Base-by-base conservation (phyloP, 202 grass and related monocot species). In the Schoenoplectus tabernaemontani region DNA sequence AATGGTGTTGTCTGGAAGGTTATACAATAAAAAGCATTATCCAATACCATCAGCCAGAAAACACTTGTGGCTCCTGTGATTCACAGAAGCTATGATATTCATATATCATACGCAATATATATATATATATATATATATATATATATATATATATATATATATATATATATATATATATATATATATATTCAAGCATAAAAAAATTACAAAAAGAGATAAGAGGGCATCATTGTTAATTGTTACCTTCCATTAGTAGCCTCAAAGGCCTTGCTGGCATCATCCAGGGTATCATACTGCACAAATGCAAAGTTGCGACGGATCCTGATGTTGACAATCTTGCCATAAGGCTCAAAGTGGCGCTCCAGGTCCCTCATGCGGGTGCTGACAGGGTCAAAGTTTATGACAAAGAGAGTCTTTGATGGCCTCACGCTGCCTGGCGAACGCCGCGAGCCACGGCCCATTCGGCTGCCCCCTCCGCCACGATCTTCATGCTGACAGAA, bases 231-330 rank as follows among this genome's bases (percentile, higher is more conserved):
- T 34, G 7, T 54, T 54, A 9, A 13, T 19, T 36, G 16, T 75
- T 36, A 75, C 96, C 96, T 96, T 86, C 86, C 86, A 81, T 99
- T 93, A 26, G 96, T 93, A 68, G 79, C 85, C 69, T 99, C 96
- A 82, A 99, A 79, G 30, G 96, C 96, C 89, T 87, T 96, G 57
- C 85, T 88, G 54, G 96, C 96, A 89, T 99, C 92, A 69, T 99
- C 96, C 64, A 86, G 96, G 42, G 60, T 84, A 50, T 99, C 96
- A 78, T 93, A 99, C 71, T 96, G 92, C 67, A 96, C 83, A 82
- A 99, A 99, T 12, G 92, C 96, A 82, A 99, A 99, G 84, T 99
- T 96, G 78, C 81, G 92, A 86, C 87, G 90, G 78, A 99, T 99
- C 82, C 92, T 93, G 57, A 96, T 82, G 83, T 99, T 99, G 17